A percentile compares a stretch with the other conserved stretches of the same genome.
Evolutionary conservation across 805 yeast genomes (phyloP).

Genomic region (Candida peoriensis): DNA sequence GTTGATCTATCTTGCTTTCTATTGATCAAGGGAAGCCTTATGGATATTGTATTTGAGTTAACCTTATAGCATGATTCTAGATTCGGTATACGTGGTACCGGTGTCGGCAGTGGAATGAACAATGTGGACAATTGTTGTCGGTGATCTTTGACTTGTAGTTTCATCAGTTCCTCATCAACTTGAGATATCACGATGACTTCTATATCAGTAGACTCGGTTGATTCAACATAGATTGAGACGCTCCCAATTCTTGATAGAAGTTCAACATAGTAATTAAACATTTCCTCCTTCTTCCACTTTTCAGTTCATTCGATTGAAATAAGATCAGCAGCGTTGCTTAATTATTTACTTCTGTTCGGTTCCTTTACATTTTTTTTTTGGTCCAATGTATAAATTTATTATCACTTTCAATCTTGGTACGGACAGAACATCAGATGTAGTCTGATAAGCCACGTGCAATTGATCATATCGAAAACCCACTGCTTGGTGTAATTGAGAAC

Average conservation of each 20-base stretch:
- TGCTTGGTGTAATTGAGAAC: too few species aligned
- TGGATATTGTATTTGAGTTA: conserved; percentile 2
- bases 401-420: too few species aligned
- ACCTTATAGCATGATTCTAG: conserved; percentile 1
- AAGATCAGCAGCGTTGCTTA: too few species aligned
- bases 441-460: too few species aligned
- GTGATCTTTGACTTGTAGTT: background rate
- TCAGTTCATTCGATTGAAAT: too few species aligned
- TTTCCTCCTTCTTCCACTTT: background rate
- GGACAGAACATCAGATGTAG: too few species aligned
- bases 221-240: conserved; percentile 2
- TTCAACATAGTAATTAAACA: conserved; percentile 2
- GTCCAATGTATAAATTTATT: too few species aligned
- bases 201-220: background rate
- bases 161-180: conserved; percentile 3
- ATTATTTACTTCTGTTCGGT: too few species aligned
- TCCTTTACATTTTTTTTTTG: too few species aligned
- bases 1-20: conserved; percentile 10
- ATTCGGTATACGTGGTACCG: conserved; percentile 2
- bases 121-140: too few species aligned
- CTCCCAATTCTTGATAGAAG: conserved; percentile 3
- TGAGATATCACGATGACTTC: conserved; percentile 1
- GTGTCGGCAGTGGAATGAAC: conserved; percentile 6
- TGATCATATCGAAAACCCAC: too few species aligned
- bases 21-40: conserved; percentile 12